Evolutionary conservation across 2,329 filamentous ascomycete genomes (phyloP).

Genomic region (Ophiostoma angusticollis): DNA sequence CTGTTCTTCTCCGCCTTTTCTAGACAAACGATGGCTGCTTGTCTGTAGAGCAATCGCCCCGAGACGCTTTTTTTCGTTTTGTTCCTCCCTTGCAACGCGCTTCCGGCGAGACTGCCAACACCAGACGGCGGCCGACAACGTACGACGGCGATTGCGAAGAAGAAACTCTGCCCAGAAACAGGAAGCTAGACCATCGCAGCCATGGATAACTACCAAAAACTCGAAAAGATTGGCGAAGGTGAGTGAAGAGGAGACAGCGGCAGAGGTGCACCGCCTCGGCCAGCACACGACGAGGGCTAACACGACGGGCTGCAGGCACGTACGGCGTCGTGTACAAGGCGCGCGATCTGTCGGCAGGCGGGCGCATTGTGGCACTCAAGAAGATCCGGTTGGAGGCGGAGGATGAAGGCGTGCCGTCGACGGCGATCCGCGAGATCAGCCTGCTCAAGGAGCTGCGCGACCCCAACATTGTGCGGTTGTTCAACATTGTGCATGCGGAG

Average conservation of each 20-base stretch:
- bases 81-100: neutral
- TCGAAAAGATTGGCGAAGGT: slow-evolving; percentile 90
- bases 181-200: too few species aligned
- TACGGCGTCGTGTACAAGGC: slow-evolving; percentile 92
- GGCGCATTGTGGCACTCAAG: slow-evolving; percentile 78
- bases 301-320: slow-evolving; percentile 53
- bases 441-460: slow-evolving; percentile 87
- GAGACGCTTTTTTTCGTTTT: neutral
- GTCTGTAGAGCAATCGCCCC: neutral
- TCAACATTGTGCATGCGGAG: slow-evolving; percentile 85
- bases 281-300: neutral
- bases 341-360: slow-evolving; percentile 61
- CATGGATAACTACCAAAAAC: slow-evolving; percentile 89
- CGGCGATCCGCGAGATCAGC: slow-evolving; percentile 82
- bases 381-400: slow-evolving; percentile 87
- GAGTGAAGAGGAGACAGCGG: slow-evolving; percentile 17
- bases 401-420: slow-evolving; percentile 81
- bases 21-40: neutral
- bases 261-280: neutral
- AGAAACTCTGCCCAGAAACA: too few species aligned
- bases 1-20: too few species aligned
- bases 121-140: slow-evolving; percentile 4
- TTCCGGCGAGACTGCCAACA: neutral
- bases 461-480: slow-evolving; percentile 69
- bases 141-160: too few species aligned